phyloP scores from a whole-genome alignment of 768 basidiomycete species.

The Pisolithus orientalis region DNA sequence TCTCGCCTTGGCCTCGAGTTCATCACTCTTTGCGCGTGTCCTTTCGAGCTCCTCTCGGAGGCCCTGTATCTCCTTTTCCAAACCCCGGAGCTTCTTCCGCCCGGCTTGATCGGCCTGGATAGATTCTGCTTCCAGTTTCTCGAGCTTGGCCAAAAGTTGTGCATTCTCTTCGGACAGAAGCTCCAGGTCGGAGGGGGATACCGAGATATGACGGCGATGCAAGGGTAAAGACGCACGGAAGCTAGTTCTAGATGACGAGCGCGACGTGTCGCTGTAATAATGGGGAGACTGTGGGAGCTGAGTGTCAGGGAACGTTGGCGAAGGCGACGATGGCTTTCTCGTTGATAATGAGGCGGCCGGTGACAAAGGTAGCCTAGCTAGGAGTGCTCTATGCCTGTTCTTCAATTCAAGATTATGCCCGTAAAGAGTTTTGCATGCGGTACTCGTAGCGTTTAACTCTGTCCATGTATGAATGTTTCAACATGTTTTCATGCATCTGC shows the following conservation, averaged over 20 bases:
- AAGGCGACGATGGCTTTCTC: constrained; percentile 11
- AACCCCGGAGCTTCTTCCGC: constrained; percentile 56
- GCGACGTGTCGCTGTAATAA: constrained; percentile 25
- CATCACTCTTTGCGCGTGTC: constrained; percentile 63
- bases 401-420: constrained; percentile 64
- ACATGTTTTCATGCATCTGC: neutral
- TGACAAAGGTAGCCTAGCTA: constrained; percentile 54
- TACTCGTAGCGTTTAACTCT: constrained; percentile 65
- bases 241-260: constrained; percentile 13
- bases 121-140: constrained; percentile 70
- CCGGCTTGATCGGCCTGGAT: constrained; percentile 59
- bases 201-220: constrained; percentile 42
- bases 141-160: constrained; percentile 69
- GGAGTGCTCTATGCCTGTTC: constrained; percentile 63
- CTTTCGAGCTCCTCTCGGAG: constrained; percentile 72
- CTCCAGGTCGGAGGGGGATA: constrained; percentile 63
- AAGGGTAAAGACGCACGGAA: constrained; percentile 16
- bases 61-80: constrained; percentile 76
- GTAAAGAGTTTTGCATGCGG: constrained; percentile 62
- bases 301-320: constrained; percentile 21
- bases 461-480: constrained; percentile 18
- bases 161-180: constrained; percentile 78
- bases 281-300: constrained; percentile 28
- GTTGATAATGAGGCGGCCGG: constrained; percentile 31
- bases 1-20: constrained; percentile 63